Evolutionary conservation across 192 early-diverging fungal species (phyloP).

Genomic region (Umbelopsis sp.): DNA sequence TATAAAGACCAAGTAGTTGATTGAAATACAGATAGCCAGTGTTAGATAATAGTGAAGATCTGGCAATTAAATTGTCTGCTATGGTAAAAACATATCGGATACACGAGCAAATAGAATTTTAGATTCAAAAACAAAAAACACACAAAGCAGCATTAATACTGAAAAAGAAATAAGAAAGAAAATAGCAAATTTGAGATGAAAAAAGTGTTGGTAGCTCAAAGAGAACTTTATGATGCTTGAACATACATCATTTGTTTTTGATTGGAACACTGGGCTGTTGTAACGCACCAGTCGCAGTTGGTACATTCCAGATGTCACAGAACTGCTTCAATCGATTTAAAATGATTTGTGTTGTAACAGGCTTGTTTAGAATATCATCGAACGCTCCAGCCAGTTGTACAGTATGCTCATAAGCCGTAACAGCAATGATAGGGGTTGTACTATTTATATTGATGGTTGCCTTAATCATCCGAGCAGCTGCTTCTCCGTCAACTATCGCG

Average conservation of each 20-base stretch:
- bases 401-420: slow-evolving; percentile 74
- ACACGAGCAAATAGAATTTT: too few relatives aligned
- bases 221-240: too few relatives aligned
- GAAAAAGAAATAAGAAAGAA: too few relatives aligned
- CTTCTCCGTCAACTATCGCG: slow-evolving; percentile 82
- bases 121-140: too few relatives aligned
- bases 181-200: too few relatives aligned
- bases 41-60: background rate
- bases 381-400: slow-evolving; percentile 47
- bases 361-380: slow-evolving; percentile 75
- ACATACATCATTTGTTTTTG: too few relatives aligned
- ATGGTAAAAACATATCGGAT: too few relatives aligned
- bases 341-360: slow-evolving; percentile 69
- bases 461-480: slow-evolving; percentile 93
- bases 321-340: slow-evolving; percentile 49
- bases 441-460: slow-evolving; percentile 87
- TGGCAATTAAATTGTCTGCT: background rate
- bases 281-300: background rate
- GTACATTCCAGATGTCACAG: slow-evolving; percentile 34
- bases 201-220: too few relatives aligned
- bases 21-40: slow-evolving; percentile 15
- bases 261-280: background rate
- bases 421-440: slow-evolving; percentile 79
- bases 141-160: too few relatives aligned
- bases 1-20: background rate